Percentiles rank a stretch among this genome's conserved stretches.
Evolutionary conservation across 176 grass and related monocot species (phyloP).

Genomic region (maize (Zea mays)): Zm-B73-REFERENCE-NAM-5.0 NC_050100.1:150528001-150528500

Average conservation of each 20-base stretch:
- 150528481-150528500: constrained; percentile 6
- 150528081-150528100: constrained; percentile 71
- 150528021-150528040: constrained; percentile 64
- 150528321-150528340: background rate
- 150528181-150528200: constrained; percentile 93
- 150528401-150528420: background rate
- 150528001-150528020: constrained; percentile 60
- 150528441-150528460: background rate
- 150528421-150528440: background rate
- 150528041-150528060: constrained; percentile 76
- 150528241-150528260: background rate
- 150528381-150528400: background rate
- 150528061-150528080: constrained; percentile 94
- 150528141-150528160: constrained; percentile 64
- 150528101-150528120: constrained; percentile 79
- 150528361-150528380: background rate
- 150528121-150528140: constrained; percentile 77
- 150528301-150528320: background rate
- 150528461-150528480: constrained; percentile 12
- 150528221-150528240: constrained; percentile 20
- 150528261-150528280: background rate
- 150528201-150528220: constrained; percentile 80
- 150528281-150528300: background rate
- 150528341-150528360: background rate
- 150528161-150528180: constrained; percentile 68